These are phyloP conservation scores for Acer campestre DNA, from an alignment of 345 rosid genomes.

Conservation along the genomic window DNA sequence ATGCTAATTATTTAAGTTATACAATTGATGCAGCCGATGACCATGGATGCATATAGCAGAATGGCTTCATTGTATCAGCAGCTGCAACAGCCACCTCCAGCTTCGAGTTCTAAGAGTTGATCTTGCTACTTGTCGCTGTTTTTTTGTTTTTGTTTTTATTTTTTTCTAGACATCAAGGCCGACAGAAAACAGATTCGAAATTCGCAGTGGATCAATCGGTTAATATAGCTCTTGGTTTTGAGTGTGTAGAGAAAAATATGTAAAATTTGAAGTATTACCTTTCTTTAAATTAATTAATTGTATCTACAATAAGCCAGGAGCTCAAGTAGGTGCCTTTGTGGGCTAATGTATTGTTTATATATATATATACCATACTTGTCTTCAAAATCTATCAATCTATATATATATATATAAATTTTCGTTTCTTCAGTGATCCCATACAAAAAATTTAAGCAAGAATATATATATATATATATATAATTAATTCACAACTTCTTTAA, in stretches of 20 bases:
- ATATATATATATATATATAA: background rate
- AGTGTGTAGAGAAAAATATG: background rate
- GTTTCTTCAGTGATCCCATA: too few species aligned
- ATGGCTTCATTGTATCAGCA: constrained; percentile 88
- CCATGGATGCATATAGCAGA: constrained; percentile 75
- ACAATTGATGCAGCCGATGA: constrained; percentile 57
- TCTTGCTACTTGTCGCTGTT: background rate
- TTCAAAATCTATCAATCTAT: too few species aligned
- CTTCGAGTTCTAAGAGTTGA: constrained; percentile 55
- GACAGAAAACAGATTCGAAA: background rate
- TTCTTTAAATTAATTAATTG: background rate
- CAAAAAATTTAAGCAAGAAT: background rate
- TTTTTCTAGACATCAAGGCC: background rate
- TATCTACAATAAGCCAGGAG: background rate
- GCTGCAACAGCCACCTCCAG: constrained; percentile 59
- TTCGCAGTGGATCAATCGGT: background rate
- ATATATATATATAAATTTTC: too few species aligned
- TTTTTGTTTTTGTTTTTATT: background rate
- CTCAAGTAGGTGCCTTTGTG: background rate
- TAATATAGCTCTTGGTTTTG: background rate
- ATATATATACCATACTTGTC: background rate
- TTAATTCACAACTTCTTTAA: background rate
- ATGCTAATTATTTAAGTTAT: too few species aligned
- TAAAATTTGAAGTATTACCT: background rate
- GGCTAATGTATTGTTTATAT: too few species aligned